Evolutionary conservation across 352 stramenopile genomes (phyloP), one percentile per base, ranked within the genome.

Genomic region (Phytophthora quininea): DNA sequence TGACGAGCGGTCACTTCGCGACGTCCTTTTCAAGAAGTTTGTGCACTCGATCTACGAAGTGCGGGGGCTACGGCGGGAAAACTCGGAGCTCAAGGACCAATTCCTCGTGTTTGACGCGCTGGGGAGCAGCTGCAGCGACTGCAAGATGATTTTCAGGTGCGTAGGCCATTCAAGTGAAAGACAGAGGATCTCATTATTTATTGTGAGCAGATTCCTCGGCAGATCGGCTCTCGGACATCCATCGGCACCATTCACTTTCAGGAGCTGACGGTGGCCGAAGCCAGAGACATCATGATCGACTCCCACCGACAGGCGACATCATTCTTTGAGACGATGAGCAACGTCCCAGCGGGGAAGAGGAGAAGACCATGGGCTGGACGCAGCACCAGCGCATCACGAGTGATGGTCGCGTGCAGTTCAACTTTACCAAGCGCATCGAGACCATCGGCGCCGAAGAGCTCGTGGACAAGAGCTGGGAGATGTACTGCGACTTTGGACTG

Each of bases 311-410:
- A 93, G 43, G 81, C 85, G 19, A 79, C 80, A 64, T 90, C 77
- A 7, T 93, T 93, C 64, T 91, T 93, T 51, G 71, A 83, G 54
- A 80, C 65, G 4, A 91, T 91, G 85, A 47, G 54, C 35, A 54
- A 55, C 8, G 68, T 62, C 3, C 65, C 71, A 14, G 49, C 57
- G n/a, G 37, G 19, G 62, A 65, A 5, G 48, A 80, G 32, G 68
- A 88, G n/a, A 86, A 90, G 66, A 93, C 84, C n/a, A 90, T 91
- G 73, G 84, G 84, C 32, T 93, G 84, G 84, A 88, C 84, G 33
- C 77, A 90, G 54, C 79, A 89, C 67, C 82, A 91, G 58, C 80
- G 81, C 30, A 88, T 93, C 66, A 86, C 81, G 35, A 27, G 58
- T 0, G 79, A 91, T 32, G 84, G 84, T 46, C 70, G 84, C 48